These are phyloP conservation scores for Trichoderma sp. DNA, from an alignment of 2,329 filamentous ascomycete species.

Conservation along the genomic window DNA sequence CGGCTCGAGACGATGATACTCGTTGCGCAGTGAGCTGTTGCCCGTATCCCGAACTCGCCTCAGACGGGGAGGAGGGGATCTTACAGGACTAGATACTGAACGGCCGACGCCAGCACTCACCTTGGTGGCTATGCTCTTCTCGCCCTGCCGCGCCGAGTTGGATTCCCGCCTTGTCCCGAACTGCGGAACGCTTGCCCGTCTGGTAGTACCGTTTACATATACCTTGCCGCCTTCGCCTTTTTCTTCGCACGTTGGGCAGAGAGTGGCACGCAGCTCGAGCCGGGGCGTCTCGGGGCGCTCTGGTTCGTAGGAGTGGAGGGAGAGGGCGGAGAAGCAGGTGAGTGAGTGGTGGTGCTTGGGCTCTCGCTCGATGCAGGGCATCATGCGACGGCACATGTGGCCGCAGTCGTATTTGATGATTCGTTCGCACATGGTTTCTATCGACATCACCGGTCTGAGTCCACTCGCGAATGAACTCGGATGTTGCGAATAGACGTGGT, in stretches of 20 bases:
- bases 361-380: slow-evolving; percentile 4
- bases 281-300: neutral
- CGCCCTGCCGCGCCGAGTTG: neutral
- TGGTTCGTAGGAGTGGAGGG: neutral
- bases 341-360: neutral
- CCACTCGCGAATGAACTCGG: neutral
- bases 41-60: slow-evolving; percentile 8
- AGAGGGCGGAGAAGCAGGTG: neutral
- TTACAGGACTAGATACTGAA: neutral
- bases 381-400: slow-evolving; percentile 30
- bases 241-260: slow-evolving; percentile 16
- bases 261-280: slow-evolving; percentile 3
- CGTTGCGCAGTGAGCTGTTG: slow-evolving; percentile 14
- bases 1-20: slow-evolving; percentile 16
- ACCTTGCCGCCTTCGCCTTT: slow-evolving; percentile 2
- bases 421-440: slow-evolving; percentile 33
- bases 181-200: neutral
- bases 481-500: neutral
- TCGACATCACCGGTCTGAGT: neutral
- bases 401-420: slow-evolving; percentile 32
- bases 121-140: neutral
- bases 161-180: neutral
- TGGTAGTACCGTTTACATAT: neutral
- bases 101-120: slow-evolving; percentile 8
- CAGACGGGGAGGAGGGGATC: neutral